phyloP scores from a whole-genome alignment of 2,329 filamentous ascomycete genomes.

The Xylaria hypoxylon region DNA sequence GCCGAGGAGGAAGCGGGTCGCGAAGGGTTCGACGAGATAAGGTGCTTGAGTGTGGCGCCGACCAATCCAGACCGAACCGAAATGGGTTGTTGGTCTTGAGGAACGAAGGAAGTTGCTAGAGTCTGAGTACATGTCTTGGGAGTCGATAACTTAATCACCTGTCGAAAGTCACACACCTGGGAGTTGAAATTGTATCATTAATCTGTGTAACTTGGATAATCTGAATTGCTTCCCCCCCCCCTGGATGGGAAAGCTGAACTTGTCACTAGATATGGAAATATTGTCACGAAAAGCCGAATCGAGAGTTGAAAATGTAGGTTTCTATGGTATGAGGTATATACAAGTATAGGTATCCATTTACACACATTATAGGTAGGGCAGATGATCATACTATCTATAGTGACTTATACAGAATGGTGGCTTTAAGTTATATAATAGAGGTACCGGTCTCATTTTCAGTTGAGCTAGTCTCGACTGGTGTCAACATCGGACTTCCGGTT shows the following conservation, averaged over 20 bases:
- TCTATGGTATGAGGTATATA: slow-evolving; percentile 11
- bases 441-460: neutral
- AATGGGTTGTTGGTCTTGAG: neutral
- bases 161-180: too few species aligned
- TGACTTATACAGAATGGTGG: neutral
- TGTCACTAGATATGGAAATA: neutral
- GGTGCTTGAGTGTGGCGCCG: neutral
- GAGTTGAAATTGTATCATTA: too few species aligned
- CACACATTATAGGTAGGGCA: neutral
- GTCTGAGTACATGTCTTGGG: too few species aligned
- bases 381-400: neutral
- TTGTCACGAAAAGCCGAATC: neutral
- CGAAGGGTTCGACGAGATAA: neutral
- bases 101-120: too few species aligned
- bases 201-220: too few species aligned
- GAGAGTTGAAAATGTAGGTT: neutral
- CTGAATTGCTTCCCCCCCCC: too few species aligned
- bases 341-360: slow-evolving; percentile 13
- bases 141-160: too few species aligned
- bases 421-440: too few species aligned
- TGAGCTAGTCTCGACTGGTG: neutral
- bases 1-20: slow-evolving; percentile 6
- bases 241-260: too few species aligned
- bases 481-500: slow-evolving; percentile 3
- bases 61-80: too few species aligned